Conservation (phyloP, 768 basidiomycete species). For the Panaeolus papilionaceus region DNA sequence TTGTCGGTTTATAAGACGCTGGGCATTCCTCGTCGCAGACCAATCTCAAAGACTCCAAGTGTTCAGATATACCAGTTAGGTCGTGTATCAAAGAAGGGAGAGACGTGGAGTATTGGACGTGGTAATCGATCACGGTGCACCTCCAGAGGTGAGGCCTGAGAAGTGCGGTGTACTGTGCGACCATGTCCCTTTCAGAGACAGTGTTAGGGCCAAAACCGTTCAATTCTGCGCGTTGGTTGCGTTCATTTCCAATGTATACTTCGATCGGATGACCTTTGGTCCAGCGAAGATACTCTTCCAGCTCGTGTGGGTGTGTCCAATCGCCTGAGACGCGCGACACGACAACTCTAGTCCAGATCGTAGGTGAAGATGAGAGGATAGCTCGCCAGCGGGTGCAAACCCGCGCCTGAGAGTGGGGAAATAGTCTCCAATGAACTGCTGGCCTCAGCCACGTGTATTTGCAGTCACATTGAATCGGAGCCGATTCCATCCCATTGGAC, state of each 20-base stretch:
- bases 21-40: background rate
- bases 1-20: too few relatives aligned
- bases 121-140: background rate
- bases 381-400: background rate
- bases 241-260: background rate
- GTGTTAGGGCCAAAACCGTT: background rate
- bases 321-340: background rate
- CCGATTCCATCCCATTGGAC: background rate
- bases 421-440: background rate
- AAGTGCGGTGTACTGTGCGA: background rate
- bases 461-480: background rate
- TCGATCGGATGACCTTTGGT: background rate
- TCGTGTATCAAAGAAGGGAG: background rate
- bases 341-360: slow-evolving; percentile 3
- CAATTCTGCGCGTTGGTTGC: background rate
- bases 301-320: background rate
- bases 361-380: background rate
- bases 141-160: background rate
- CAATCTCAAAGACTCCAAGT: background rate
- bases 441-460: background rate
- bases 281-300: background rate
- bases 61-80: background rate
- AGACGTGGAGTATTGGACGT: background rate
- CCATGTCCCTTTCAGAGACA: background rate
- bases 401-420: background rate